Percentiles rank a stretch among this genome's conserved stretches.
These are phyloP conservation scores for Musa acuminata DNA, from an alignment of 176 grass and related monocot genomes.

Conservation along the genomic window DNA sequence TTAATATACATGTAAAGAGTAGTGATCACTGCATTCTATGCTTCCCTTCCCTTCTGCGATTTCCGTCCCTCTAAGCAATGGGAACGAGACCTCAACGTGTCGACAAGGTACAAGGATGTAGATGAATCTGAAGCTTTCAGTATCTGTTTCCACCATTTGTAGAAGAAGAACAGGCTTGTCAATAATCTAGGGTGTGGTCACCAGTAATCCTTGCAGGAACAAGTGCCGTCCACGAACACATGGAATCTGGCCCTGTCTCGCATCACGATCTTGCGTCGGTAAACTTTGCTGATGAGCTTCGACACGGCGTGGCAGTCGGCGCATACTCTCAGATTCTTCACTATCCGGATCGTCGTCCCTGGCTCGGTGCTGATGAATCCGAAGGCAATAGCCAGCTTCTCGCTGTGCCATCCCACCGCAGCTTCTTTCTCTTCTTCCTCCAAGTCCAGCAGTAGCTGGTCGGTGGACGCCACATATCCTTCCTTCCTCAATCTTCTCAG, in stretches of 20 bases:
- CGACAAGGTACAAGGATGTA: too few species aligned
- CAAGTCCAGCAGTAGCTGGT: constrained; percentile 3
- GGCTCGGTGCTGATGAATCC: constrained; percentile 12
- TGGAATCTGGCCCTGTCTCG: constrained; percentile 12
- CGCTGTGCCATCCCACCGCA: constrained; percentile 7
- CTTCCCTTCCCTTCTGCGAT: neutral
- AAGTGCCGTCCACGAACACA: constrained; percentile 9
- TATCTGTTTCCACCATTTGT: too few species aligned
- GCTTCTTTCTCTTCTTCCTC: constrained; percentile 17
- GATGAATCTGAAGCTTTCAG: too few species aligned
- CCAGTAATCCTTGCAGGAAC: constrained; percentile 21
- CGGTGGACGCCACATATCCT: constrained; percentile 1
- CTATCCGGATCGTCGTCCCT: constrained; percentile 8
- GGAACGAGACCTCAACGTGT: too few species aligned
- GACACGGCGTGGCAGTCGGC: constrained; percentile 8
- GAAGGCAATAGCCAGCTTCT: constrained; percentile 19
- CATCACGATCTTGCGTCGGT: constrained; percentile 6
- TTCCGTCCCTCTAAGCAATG: too few species aligned
- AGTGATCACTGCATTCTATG: neutral
- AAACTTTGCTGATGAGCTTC: constrained; percentile 14
- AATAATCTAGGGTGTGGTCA: neutral
- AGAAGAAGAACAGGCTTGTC: too few species aligned
- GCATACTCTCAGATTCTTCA: constrained; percentile 21
- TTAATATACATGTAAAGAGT: too few species aligned
- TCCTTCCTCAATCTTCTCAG: constrained; percentile 7